These are phyloP conservation scores for Ceratocystis smalleyi DNA, from an alignment of 2,329 filamentous ascomycete genomes.

Conservation along the genomic window DNA sequence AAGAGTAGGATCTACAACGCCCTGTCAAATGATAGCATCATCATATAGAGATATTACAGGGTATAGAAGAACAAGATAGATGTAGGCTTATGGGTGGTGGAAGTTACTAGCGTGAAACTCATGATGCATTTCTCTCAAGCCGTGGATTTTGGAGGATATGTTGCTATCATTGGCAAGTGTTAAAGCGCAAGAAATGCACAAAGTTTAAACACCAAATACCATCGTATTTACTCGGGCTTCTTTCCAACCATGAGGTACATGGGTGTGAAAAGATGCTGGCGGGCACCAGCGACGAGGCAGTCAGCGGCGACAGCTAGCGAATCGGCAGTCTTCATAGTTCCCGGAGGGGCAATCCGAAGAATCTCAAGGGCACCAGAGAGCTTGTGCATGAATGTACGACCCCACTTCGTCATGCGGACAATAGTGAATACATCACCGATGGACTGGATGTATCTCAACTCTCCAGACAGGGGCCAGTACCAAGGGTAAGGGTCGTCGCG, in stretches of 20 bases:
- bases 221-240: constrained; percentile 43
- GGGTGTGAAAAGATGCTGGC: constrained; percentile 86
- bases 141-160: no score
- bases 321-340: constrained; percentile 90
- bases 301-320: constrained; percentile 70
- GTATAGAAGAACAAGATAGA: not conserved
- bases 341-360: constrained; percentile 57
- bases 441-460: constrained; percentile 69
- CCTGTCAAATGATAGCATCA: not conserved
- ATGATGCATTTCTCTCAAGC: no score
- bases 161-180: no score
- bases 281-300: constrained; percentile 70
- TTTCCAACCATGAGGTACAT: constrained; percentile 96
- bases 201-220: not conserved
- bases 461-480: constrained; percentile 85
- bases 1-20: not conserved
- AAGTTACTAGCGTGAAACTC: no score
- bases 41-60: not conserved
- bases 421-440: constrained; percentile 69
- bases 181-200: not conserved
- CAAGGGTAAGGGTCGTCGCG: constrained; percentile 64
- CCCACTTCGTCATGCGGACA: constrained; percentile 75
- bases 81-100: no score
- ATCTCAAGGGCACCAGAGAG: constrained; percentile 64
- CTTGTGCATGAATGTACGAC: constrained; percentile 58